These are phyloP conservation scores for Chalciporus piperatus DNA, from an alignment of 768 basidiomycete species.

Conservation along the genomic window DNA sequence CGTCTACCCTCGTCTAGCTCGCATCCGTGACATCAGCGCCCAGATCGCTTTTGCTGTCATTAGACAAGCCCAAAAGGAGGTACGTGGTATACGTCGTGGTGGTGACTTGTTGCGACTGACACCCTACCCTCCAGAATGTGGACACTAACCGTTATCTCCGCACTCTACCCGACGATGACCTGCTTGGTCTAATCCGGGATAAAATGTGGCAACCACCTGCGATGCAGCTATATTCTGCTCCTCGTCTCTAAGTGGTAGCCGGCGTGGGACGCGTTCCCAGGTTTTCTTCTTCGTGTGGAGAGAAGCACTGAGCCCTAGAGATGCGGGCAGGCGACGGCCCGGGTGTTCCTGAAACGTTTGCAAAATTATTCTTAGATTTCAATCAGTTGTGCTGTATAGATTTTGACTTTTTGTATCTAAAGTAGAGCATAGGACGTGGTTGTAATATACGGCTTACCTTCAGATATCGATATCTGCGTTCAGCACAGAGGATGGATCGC, in stretches of 20 bases:
- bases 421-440: not conserved
- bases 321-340: too few relatives aligned
- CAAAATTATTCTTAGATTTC: not conserved
- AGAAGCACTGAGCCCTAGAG: too few relatives aligned
- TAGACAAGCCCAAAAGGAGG: slow-evolving; percentile 61
- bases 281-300: not conserved
- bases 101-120: not conserved
- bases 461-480: slow-evolving; percentile 30
- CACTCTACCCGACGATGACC: slow-evolving; percentile 43
- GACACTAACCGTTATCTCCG: slow-evolving; percentile 48
- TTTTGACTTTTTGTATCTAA: not conserved
- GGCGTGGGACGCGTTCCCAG: slow-evolving; percentile 4
- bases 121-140: slow-evolving; percentile 32
- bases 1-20: slow-evolving; percentile 65
- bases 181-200: slow-evolving; percentile 48
- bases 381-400: not conserved
- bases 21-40: slow-evolving; percentile 67
- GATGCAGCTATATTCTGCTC: not conserved
- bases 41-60: slow-evolving; percentile 61
- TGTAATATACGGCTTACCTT: not conserved
- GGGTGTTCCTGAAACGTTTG: too few relatives aligned
- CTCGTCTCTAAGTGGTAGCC: slow-evolving; percentile 15
- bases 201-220: slow-evolving; percentile 55
- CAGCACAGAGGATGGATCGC: slow-evolving; percentile 7
- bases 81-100: slow-evolving; percentile 27